Percentiles rank a stretch among this genome's conserved stretches.
These are phyloP conservation scores for Trichosanthes cucumerina DNA, from an alignment of 306 rosid genomes.

Conservation along the genomic window DNA sequence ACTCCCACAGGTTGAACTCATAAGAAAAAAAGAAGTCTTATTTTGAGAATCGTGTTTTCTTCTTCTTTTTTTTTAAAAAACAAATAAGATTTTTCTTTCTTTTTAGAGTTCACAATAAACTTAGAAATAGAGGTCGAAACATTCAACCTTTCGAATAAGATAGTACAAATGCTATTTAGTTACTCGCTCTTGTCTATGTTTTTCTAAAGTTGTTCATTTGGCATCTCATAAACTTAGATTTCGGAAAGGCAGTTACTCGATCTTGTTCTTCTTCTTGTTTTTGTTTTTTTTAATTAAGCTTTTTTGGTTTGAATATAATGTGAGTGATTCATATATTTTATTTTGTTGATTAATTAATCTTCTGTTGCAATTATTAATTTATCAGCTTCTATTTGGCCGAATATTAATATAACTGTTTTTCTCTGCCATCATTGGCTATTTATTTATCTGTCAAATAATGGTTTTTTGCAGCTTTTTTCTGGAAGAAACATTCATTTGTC, in stretches of 20 bases:
- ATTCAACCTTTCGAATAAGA: no score
- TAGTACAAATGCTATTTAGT: no score
- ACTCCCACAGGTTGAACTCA: no score
- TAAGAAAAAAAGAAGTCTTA: no score
- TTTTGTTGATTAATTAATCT: neutral
- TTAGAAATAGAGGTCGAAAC: neutral
- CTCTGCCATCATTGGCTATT: no score
- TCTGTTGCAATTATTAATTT: neutral
- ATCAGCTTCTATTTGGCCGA: neutral
- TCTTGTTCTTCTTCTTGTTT: no score
- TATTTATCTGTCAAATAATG: neutral
- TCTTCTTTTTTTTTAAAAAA: no score
- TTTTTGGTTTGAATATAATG: neutral
- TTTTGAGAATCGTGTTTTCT: no score
- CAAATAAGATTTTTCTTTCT: neutral
- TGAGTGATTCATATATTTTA: neutral
- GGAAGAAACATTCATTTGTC: constrained; percentile 7
- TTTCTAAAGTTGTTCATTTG: neutral
- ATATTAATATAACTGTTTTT: no score
- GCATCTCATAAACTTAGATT: neutral
- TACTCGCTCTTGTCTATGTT: no score
- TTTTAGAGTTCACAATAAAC: neutral
- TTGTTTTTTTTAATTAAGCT: neutral
- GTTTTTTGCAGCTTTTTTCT: neutral
- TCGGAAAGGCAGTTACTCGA: neutral